Evolutionary conservation across 2,329 filamentous ascomycete species (phyloP).

Genomic region (Fusarium begoniae): DNA sequence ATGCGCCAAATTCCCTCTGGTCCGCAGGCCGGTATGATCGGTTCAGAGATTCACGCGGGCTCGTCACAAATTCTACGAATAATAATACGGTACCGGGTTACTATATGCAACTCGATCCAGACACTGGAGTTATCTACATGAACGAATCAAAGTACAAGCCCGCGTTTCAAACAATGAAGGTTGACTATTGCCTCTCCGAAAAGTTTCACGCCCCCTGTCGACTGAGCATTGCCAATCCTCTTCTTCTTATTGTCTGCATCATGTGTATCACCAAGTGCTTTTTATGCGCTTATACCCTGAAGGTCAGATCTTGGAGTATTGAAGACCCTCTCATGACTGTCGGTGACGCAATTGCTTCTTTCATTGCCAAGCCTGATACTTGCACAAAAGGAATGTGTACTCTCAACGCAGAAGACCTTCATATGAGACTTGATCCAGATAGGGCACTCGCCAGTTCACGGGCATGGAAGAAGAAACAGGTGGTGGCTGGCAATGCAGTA

Average conservation of each 20-base stretch:
- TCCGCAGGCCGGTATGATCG: background rate
- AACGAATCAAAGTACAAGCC: background rate
- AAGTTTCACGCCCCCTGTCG: background rate
- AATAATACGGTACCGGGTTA: background rate
- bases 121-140: background rate
- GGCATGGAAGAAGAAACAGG: rapidly evolving
- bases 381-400: background rate
- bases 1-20: background rate
- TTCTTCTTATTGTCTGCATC: background rate
- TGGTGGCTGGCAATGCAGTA: background rate
- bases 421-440: background rate
- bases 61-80: background rate
- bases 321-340: background rate
- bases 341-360: background rate
- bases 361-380: background rate
- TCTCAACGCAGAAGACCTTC: background rate
- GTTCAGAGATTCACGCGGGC: background rate
- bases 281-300: background rate
- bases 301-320: background rate
- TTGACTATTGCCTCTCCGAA: background rate
- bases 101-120: background rate
- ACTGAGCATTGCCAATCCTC: background rate
- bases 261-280: background rate
- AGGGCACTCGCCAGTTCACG: rapidly evolving
- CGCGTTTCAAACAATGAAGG: background rate